Percentiles rank a stretch among this genome's conserved stretches.
Evolutionary conservation across 345 rosid genomes (phyloP).

Genomic region (Corchorus capsularis): DNA sequence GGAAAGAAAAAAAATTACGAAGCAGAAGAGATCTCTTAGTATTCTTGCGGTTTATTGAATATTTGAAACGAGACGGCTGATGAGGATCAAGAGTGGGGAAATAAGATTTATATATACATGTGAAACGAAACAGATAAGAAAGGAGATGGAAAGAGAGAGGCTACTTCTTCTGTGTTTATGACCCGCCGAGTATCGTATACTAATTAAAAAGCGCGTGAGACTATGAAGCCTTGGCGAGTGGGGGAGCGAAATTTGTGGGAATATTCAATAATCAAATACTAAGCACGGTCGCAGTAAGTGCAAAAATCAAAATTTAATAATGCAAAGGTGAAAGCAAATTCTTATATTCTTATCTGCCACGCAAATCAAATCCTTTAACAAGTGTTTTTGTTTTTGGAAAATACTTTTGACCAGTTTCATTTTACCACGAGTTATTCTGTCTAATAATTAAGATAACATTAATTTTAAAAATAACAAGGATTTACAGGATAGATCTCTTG

Average conservation of each 20-base stretch:
- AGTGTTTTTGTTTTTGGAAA: no score
- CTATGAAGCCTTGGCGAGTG: not conserved
- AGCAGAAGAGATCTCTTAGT: not conserved
- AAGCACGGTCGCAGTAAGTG: not conserved
- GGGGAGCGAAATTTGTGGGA: not conserved
- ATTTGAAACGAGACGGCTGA: not conserved
- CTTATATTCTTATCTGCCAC: not conserved
- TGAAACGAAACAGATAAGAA: not conserved
- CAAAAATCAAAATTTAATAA: not conserved
- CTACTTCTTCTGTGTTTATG: not conserved
- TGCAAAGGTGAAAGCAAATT: not conserved
- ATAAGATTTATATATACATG: not conserved
- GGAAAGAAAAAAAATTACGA: not conserved
- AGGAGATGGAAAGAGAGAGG: constrained; percentile 11
- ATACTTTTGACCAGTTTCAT: no score
- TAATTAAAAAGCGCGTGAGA: not conserved
- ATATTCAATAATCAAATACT: not conserved
- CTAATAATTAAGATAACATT: no score
- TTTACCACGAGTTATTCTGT: no score
- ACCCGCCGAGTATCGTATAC: not conserved
- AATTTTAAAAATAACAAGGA: no score
- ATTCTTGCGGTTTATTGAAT: not conserved
- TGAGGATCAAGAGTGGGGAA: not conserved
- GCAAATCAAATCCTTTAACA: not conserved
- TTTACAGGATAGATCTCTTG: no score